Conservation (phyloP, 2,329 filamentous ascomycete genomes). For the Cladosporium cucumerinum region DNA sequence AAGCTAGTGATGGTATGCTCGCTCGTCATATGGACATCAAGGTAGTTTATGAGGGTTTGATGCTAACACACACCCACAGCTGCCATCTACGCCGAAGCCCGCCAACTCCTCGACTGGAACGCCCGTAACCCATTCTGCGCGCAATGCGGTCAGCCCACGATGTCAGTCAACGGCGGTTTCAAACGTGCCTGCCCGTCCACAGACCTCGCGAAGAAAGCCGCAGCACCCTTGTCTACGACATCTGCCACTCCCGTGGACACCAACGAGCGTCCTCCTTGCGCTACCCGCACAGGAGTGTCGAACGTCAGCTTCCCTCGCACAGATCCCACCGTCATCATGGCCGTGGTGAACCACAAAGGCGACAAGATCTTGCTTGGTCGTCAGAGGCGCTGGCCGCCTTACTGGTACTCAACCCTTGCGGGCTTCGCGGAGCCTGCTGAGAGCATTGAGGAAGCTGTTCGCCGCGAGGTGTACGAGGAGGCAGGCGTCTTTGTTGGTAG, state of each 20-base stretch:
- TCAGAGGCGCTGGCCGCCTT: conserved; percentile 73
- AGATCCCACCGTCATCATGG: conserved; percentile 93
- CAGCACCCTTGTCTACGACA: conserved; percentile 31
- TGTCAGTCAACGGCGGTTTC: conserved; percentile 74
- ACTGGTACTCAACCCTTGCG: conserved; percentile 84
- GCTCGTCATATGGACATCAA: not conserved
- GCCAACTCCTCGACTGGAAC: conserved; percentile 92
- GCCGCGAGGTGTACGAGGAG: conserved; percentile 52
- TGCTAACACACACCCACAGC: conserved; percentile 50
- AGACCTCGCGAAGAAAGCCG: conserved; percentile 48
- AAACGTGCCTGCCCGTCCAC: conserved; percentile 75
- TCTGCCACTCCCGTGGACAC: conserved; percentile 34
- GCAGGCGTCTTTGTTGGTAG: conserved; percentile 46
- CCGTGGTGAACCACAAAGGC: conserved; percentile 77
- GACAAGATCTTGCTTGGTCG: conserved; percentile 78
- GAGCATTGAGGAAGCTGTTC: conserved; percentile 50
- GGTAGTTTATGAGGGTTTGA: not conserved
- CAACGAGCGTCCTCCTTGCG: conserved; percentile 65
- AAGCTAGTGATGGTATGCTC: conserved; percentile 57
- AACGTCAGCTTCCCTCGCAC: conserved; percentile 91
- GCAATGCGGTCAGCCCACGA: conserved; percentile 77
- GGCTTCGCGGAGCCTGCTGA: conserved; percentile 53
- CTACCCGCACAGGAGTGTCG: conserved; percentile 77
- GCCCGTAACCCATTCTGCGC: conserved; percentile 86
- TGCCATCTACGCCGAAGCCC: conserved; percentile 84